A percentile compares a stretch with the other conserved stretches of the same genome.
Evolutionary conservation across 2,329 filamentous ascomycete species (phyloP).

Genomic region (Alternaria angustiovoidea): DNA sequence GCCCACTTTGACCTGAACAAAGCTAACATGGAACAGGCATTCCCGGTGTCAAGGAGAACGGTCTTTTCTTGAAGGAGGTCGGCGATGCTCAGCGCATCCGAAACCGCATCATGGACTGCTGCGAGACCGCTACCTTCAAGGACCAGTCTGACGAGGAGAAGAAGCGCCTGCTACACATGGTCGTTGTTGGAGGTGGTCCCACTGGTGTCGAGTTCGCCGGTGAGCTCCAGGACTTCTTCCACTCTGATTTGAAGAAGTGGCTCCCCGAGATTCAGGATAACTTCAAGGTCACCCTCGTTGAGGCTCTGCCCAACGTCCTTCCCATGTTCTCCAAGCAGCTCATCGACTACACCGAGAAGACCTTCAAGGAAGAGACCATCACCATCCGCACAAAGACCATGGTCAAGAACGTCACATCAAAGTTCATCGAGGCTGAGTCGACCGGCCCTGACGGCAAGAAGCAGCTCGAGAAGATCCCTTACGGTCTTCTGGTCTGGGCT

Average conservation of each 20-base stretch:
- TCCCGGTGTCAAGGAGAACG: constrained; percentile 91
- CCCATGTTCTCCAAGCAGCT: constrained; percentile 99
- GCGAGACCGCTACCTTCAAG: constrained; percentile 98
- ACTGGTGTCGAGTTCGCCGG: constrained; percentile 98
- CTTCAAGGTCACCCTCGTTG: constrained; percentile 97
- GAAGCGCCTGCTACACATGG: constrained; percentile 96
- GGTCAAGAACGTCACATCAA: constrained; percentile 96
- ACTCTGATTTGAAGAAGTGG: constrained; percentile 97
- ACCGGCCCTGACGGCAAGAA: constrained; percentile 85
- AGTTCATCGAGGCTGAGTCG: constrained; percentile 88
- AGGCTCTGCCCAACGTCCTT: constrained; percentile 94
- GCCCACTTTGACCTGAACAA: not conserved
- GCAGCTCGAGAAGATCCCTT: constrained; percentile 81
- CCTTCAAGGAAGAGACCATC: constrained; percentile 98
- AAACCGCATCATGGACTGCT: constrained; percentile 99
- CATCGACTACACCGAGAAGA: constrained; percentile 99
- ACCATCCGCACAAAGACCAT: constrained; percentile 98
- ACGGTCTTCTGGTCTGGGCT: constrained; percentile 96
- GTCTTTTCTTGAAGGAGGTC: constrained; percentile 99
- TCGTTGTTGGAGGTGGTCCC: constrained; percentile 83
- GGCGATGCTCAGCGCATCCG: constrained; percentile 94
- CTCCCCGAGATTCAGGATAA: constrained; percentile 93
- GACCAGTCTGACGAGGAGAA: constrained; percentile 88
- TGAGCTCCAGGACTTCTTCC: constrained; percentile 98
- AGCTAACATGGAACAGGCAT: constrained; percentile 64